Evolutionary conservation across 1,139 yeast genomes (phyloP).

Genomic region (Nadsonia commutata): DNA sequence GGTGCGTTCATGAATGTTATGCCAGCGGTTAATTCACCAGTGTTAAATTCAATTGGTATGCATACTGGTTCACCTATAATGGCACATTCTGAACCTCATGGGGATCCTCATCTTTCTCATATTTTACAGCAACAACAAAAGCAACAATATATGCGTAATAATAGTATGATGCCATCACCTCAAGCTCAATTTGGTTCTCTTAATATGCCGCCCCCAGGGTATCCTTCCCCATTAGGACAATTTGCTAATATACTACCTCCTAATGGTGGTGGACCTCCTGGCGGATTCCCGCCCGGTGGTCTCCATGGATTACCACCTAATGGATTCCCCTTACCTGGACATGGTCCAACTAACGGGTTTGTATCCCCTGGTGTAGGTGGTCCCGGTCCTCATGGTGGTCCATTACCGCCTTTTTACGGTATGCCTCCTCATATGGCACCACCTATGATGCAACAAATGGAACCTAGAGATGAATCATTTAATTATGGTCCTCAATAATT

Average conservation of each 20-base stretch:
- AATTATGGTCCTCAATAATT: neutral
- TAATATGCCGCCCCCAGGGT: conserved; percentile 8
- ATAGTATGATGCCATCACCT: conserved; percentile 9
- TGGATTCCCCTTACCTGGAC: neutral
- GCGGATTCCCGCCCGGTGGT: conserved; percentile 1
- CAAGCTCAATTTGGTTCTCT: conserved; percentile 8
- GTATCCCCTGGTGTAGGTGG: conserved; percentile 8
- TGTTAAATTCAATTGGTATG: neutral
- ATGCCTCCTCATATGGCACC: conserved; percentile 4
- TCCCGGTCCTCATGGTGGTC: conserved; percentile 9
- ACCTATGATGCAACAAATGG: neutral
- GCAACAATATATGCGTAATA: conserved; percentile 4
- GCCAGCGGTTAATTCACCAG: conserved; percentile 1
- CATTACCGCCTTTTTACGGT: conserved; percentile 6
- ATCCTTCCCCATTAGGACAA: conserved; percentile 1
- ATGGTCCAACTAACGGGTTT: conserved; percentile 1
- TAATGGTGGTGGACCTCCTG: conserved; percentile 6
- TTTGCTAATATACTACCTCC: conserved; percentile 7
- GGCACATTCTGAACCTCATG: conserved; percentile 6
- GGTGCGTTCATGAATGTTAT: neutral
- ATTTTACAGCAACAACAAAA: conserved; percentile 8
- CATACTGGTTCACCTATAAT: neutral
- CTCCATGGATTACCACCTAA: neutral
- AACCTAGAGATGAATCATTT: neutral
- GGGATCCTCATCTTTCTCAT: conserved; percentile 4